Evolutionary conservation across 805 yeast species (phyloP).

Genomic region (Starmerella apis): DNA sequence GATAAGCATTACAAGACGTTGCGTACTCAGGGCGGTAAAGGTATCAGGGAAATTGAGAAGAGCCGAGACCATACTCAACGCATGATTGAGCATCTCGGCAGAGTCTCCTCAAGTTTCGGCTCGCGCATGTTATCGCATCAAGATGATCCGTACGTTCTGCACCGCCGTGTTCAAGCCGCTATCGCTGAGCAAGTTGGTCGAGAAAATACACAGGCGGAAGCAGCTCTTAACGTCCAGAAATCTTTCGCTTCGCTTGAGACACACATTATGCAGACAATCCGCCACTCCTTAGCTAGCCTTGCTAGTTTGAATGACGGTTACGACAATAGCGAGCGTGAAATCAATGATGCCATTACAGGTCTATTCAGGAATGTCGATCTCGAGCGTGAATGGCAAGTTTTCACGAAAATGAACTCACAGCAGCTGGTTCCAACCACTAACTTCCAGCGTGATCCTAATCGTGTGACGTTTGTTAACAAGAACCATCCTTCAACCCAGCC

Average conservation of each 20-base stretch:
- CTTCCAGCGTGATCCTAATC: constrained; percentile 34
- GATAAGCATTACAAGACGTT: constrained; percentile 38
- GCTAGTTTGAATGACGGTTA: constrained; percentile 29
- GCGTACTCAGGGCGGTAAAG: constrained; percentile 31
- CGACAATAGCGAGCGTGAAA: constrained; percentile 28
- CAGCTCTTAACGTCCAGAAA: constrained; percentile 36
- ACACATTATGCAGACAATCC: constrained; percentile 37
- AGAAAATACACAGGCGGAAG: constrained; percentile 41
- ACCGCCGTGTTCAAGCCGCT: constrained; percentile 33
- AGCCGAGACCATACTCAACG: constrained; percentile 32
- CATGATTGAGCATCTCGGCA: constrained; percentile 33
- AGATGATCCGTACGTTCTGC: constrained; percentile 41
- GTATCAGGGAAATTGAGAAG: constrained; percentile 34
- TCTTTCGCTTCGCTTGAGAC: constrained; percentile 36
- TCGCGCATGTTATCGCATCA: constrained; percentile 32
- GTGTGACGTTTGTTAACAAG: constrained; percentile 35
- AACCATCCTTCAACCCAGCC: constrained; percentile 37
- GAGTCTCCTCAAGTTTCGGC: constrained; percentile 31
- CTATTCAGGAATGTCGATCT: constrained; percentile 32
- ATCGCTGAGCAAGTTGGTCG: constrained; percentile 37
- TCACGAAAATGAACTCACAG: constrained; percentile 31
- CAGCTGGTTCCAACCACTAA: constrained; percentile 31
- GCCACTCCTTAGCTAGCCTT: constrained; percentile 33
- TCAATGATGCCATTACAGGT: constrained; percentile 30
- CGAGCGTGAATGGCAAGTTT: constrained; percentile 40